Base-by-base conservation (phyloP, 768 basidiomycete species). In the Tylopilus sp. region DNA sequence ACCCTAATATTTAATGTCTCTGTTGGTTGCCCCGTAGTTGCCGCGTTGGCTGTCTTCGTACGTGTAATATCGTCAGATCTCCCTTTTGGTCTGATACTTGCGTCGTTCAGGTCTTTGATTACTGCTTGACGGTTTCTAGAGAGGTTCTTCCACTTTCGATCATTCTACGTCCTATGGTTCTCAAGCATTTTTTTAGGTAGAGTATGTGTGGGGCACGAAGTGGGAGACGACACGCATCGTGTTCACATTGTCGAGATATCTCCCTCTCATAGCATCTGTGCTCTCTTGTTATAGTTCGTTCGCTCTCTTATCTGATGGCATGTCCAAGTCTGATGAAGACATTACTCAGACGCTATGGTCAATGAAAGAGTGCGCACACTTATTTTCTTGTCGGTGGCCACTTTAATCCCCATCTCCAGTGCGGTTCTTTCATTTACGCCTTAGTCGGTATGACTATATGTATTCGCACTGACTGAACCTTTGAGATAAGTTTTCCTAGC, bases 141-240 rank as follows among this genome's bases (percentile, higher is more conserved):
- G 33, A 63, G 67, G 59, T 65, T 67, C 20, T 10, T 25, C 45
- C 18, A 12, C 17, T 12, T 35, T 6, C 35, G 12, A 17, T 39
- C 17, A 7, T 11, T 1, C n/a, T n/a, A n/a, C 17, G 8, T 33
- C 20, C 11, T 3, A 22, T 35, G 4, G 22, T 21, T 40, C 47
- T 62, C n/a, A 60, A 3, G 12, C 3, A 17, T 25, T 10, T 26
- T 18, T n/a, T 68, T 65, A 48, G 44, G 65, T 35, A 46, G 63
- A 23, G 60, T 66, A 23, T n/a, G n/a, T n/a, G n/a, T n/a, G n/a
- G n/a, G n/a, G n/a, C n/a, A n/a, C n/a, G n/a, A n/a, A n/a, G n/a
- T n/a, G n/a, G n/a, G n/a, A n/a, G n/a, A n/a, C n/a, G n/a, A n/a
- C n/a, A n/a, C n/a, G n/a, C n/a, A n/a, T n/a, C n/a, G n/a, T n/a